Percentiles rank a stretch among this genome's conserved stretches.
These are phyloP conservation scores for Agaricus subrufescens DNA, from an alignment of 768 basidiomycete genomes.

Conservation along the genomic window DNA sequence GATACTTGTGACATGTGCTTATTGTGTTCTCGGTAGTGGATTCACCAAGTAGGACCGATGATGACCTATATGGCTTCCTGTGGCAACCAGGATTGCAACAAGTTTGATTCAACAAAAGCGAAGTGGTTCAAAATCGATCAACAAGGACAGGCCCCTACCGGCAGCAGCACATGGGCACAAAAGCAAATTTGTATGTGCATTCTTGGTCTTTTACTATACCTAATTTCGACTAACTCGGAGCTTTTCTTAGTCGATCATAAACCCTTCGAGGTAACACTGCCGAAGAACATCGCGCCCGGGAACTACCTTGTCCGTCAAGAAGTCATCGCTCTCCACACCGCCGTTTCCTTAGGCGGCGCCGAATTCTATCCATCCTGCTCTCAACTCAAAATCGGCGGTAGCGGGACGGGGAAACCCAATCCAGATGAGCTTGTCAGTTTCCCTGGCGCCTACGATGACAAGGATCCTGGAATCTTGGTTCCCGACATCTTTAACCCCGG, in stretches of 20 bases:
- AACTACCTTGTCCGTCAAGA: constrained; percentile 78
- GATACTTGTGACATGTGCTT: neutral
- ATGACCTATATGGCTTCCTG: constrained; percentile 74
- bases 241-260: constrained; percentile 30
- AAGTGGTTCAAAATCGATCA: constrained; percentile 75
- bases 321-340: constrained; percentile 74
- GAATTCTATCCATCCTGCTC: constrained; percentile 81
- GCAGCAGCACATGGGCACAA: constrained; percentile 42
- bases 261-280: constrained; percentile 38
- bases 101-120: constrained; percentile 53
- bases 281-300: constrained; percentile 53
- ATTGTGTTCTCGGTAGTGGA: constrained; percentile 26
- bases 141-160: constrained; percentile 34
- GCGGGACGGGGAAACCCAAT: constrained; percentile 43
- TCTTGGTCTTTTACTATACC: neutral
- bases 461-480: constrained; percentile 46
- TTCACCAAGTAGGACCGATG: constrained; percentile 61
- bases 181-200: constrained; percentile 42
- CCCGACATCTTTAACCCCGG: constrained; percentile 39
- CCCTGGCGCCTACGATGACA: constrained; percentile 70
- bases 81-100: constrained; percentile 48
- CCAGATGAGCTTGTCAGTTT: constrained; percentile 52
- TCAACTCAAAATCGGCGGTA: constrained; percentile 52
- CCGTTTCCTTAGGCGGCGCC: constrained; percentile 51
- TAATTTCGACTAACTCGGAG: neutral